Conservation (phyloP, 1,284 basidiomycete species). For the Malassezia nana region DNA sequence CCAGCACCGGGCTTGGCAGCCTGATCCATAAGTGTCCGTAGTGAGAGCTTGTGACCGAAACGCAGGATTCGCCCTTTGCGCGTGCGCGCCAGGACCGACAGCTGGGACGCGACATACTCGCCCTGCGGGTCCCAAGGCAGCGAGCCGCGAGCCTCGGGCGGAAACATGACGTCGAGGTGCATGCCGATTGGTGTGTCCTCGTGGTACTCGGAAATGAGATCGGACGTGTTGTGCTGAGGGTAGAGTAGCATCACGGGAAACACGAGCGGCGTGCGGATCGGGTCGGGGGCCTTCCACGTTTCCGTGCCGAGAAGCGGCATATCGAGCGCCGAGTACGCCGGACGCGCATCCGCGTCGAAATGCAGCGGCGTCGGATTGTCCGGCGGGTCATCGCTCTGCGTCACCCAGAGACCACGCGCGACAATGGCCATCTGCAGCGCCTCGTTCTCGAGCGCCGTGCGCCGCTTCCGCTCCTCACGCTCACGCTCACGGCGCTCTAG, state of each 20-base stretch:
- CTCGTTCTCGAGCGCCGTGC: slow-evolving; percentile 53
- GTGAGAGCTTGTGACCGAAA: slow-evolving; percentile 74
- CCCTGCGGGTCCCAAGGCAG: slow-evolving; percentile 67
- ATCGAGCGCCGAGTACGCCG: slow-evolving; percentile 21
- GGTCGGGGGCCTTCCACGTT: slow-evolving; percentile 33
- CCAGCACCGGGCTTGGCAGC: slow-evolving; percentile 51
- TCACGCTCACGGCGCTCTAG: slow-evolving; percentile 54
- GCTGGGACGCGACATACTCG: slow-evolving; percentile 62
- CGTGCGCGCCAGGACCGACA: slow-evolving; percentile 78
- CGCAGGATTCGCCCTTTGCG: slow-evolving; percentile 66
- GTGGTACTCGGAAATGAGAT: slow-evolving; percentile 74
- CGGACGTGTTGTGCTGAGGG: slow-evolving; percentile 75
- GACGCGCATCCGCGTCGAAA: slow-evolving; percentile 51
- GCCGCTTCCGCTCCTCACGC: slow-evolving; percentile 53
- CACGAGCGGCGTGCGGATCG: slow-evolving; percentile 58
- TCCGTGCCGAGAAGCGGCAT: slow-evolving; percentile 23
- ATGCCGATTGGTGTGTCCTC: slow-evolving; percentile 72
- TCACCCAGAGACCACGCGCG: slow-evolving; percentile 51
- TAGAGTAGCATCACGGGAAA: slow-evolving; percentile 86
- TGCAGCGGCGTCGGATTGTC: slow-evolving; percentile 54
- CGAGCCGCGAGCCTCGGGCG: slow-evolving; percentile 54
- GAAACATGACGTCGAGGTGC: slow-evolving; percentile 75
- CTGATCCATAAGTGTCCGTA: slow-evolving; percentile 61
- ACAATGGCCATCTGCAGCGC: slow-evolving; percentile 57
- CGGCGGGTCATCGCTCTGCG: slow-evolving; percentile 50